phyloP scores from a whole-genome alignment of 805 yeast species.

The Scheffersomyces spartinae region DNA sequence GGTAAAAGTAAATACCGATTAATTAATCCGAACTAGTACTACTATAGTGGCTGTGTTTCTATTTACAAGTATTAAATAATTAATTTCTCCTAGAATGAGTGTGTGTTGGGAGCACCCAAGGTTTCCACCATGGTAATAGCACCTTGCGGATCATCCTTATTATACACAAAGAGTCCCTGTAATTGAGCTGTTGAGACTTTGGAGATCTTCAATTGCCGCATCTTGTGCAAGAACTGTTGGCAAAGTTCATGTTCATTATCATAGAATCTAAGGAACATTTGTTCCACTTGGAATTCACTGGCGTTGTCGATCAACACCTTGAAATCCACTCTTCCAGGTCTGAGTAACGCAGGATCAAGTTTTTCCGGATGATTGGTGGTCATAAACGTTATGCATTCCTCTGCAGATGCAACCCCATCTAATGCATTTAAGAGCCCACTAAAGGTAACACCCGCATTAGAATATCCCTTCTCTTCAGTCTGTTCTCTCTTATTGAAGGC shows the following conservation, averaged over 20 bases:
- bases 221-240: conserved; percentile 37
- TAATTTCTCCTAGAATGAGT: no score
- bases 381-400: conserved; percentile 94
- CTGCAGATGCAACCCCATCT: conserved; percentile 97
- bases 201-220: conserved; percentile 31
- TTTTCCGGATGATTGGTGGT: conserved; percentile 96
- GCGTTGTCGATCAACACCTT: conserved; percentile 81
- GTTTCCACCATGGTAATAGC: conserved; percentile 59
- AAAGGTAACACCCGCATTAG: conserved; percentile 88
- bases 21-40: no score
- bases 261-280: conserved; percentile 86
- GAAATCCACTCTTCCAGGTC: conserved; percentile 92
- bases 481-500: conserved; percentile 82
- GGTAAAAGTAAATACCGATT: no score
- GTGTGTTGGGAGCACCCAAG: conserved; percentile 20
- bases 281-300: conserved; percentile 61
- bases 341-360: conserved; percentile 81
- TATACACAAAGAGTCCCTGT: conserved; percentile 90
- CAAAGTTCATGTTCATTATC: conserved; percentile 45
- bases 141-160: conserved; percentile 68
- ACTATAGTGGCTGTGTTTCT: no score
- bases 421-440: conserved; percentile 88
- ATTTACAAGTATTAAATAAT: no score
- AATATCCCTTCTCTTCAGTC: conserved; percentile 62
- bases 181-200: conserved; percentile 82